phyloP scores from a whole-genome alignment of 2,329 filamentous ascomycete species.

The Fusarium temperatum region DNA sequence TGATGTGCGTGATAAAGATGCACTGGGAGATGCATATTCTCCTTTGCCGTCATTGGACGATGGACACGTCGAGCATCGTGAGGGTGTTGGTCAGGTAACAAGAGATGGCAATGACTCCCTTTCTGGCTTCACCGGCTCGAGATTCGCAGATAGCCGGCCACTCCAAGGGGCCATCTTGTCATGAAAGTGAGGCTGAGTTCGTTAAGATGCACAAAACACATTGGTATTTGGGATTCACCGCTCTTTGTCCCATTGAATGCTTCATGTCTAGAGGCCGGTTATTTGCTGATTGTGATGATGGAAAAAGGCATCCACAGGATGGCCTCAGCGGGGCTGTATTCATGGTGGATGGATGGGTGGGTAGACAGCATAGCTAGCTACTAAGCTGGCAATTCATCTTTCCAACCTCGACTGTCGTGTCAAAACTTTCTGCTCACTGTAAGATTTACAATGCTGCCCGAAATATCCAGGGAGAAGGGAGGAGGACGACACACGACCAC shows the following conservation, averaged over 20 bases:
- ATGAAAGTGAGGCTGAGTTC: constrained; percentile 15
- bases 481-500: neutral
- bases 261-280: neutral
- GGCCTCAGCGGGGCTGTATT: constrained; percentile 22
- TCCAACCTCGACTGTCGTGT: neutral
- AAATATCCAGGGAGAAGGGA: neutral
- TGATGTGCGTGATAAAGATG: neutral
- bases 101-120: neutral
- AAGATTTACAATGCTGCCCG: neutral
- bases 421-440: neutral
- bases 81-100: constrained; percentile 20
- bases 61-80: neutral
- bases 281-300: constrained; percentile 7
- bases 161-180: neutral
- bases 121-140: constrained; percentile 14
- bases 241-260: constrained; percentile 6
- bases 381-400: neutral
- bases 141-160: neutral
- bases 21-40: neutral
- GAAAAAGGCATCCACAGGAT: constrained; percentile 22
- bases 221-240: constrained; percentile 4
- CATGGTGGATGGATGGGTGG: constrained; percentile 16
- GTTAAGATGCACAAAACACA: neutral
- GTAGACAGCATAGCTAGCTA: neutral
- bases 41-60: neutral